Conservation (phyloP, 805 yeast species). For the Candida parachauliodes region DNA sequence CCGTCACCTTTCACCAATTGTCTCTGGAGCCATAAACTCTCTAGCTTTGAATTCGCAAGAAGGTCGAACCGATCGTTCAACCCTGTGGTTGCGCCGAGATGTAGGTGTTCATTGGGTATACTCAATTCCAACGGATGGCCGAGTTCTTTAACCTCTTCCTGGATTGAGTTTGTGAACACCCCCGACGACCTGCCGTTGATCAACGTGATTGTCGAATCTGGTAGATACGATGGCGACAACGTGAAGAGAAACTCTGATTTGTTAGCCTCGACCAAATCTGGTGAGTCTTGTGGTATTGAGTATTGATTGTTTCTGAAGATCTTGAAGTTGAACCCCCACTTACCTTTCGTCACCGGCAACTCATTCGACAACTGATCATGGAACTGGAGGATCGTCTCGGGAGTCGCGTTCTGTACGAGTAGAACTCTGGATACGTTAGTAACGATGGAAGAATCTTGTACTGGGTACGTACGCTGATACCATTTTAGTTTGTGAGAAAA, state of each 20-base stretch:
- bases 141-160: slow-evolving; percentile 26
- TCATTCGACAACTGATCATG: slow-evolving; percentile 71
- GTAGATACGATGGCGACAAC: slow-evolving; percentile 47
- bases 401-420: slow-evolving; percentile 40
- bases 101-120: slow-evolving; percentile 37
- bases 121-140: slow-evolving; percentile 16
- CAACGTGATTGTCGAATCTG: slow-evolving; percentile 45
- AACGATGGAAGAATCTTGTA: not conserved
- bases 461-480: slow-evolving; percentile 34
- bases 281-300: slow-evolving; percentile 40
- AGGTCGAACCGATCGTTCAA: slow-evolving; percentile 55
- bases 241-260: slow-evolving; percentile 49
- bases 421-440: slow-evolving; percentile 24
- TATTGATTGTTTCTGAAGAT: slow-evolving; percentile 63
- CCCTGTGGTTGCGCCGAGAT: slow-evolving; percentile 52
- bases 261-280: slow-evolving; percentile 23
- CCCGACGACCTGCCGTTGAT: slow-evolving; percentile 41
- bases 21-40: slow-evolving; percentile 65
- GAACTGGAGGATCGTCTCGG: slow-evolving; percentile 61
- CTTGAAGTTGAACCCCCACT: slow-evolving; percentile 68
- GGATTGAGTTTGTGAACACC: slow-evolving; percentile 31
- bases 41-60: slow-evolving; percentile 54
- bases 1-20: slow-evolving; percentile 74
- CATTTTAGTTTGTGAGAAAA: slow-evolving; percentile 14
- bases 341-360: slow-evolving; percentile 55